Evolutionary conservation across 83 land plant species (phyloP).

Genomic region (Isoetes engelmannii): DNA sequence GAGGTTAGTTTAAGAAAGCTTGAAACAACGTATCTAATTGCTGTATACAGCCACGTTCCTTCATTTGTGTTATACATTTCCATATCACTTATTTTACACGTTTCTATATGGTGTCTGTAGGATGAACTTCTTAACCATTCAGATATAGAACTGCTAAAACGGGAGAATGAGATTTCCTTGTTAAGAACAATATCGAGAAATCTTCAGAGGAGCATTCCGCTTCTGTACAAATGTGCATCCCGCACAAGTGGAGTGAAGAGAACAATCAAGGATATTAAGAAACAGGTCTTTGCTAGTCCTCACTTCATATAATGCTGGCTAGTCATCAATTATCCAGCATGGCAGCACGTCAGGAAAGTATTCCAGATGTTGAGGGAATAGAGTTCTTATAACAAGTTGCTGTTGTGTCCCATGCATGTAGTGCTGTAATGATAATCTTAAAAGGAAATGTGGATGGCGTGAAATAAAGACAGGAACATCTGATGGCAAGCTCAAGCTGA

Average conservation of each 20-base stretch:
- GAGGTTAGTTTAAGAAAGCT: conserved; percentile 16
- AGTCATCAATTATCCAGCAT: neutral
- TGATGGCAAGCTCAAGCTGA: too few relatives aligned
- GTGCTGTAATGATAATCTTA: too few relatives aligned
- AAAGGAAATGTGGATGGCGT: too few relatives aligned
- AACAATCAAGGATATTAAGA: conserved; percentile 13
- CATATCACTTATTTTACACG: neutral
- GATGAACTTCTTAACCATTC: conserved; percentile 29
- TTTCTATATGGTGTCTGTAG: conserved; percentile 8
- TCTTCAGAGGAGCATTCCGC: conserved; percentile 17
- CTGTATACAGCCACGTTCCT: neutral
- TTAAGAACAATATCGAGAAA: conserved; percentile 16
- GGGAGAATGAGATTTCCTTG: conserved; percentile 25
- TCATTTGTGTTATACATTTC: neutral
- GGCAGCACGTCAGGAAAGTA: too few relatives aligned
- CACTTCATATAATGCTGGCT: neutral
- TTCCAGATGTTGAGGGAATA: too few relatives aligned
- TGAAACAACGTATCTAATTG: neutral
- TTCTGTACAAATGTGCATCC: conserved; percentile 18
- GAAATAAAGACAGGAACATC: too few relatives aligned
- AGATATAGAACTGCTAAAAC: conserved; percentile 26
- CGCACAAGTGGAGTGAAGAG: conserved; percentile 8
- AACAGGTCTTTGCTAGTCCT: conserved; percentile 9
- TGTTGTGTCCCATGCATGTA: too few relatives aligned
- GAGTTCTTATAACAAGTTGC: too few relatives aligned